A percentile compares a stretch with the other conserved stretches of the same genome.
phyloP scores from a whole-genome alignment of 2,329 filamentous ascomycete genomes.

The Aspergillus fischeri region DNA sequence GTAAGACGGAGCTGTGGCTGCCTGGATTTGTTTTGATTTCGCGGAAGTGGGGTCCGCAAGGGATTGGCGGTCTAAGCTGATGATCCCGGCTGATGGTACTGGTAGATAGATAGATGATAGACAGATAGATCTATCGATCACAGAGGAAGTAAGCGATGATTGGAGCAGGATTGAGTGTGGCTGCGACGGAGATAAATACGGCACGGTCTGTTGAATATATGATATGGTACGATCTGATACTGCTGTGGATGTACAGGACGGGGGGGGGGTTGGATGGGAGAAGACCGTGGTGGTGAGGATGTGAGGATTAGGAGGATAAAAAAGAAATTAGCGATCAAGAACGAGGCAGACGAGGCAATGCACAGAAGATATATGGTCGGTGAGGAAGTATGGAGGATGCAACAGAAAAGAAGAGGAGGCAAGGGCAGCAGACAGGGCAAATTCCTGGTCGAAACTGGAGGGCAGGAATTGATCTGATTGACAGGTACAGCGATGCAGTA shows the following conservation, averaged over 20 bases:
- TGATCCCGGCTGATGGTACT: not conserved
- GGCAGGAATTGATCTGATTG: conserved; percentile 3
- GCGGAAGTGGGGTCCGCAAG: conserved; percentile 19
- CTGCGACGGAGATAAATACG: not conserved
- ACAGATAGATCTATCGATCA: not conserved
- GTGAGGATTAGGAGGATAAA: conserved; percentile 1
- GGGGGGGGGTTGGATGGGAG: not conserved
- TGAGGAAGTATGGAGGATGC: conserved; percentile 3
- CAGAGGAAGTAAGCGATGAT: conserved; percentile 2
- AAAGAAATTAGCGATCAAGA: not conserved
- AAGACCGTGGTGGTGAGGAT: not conserved
- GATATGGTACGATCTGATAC: not conserved
- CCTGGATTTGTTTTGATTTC: conserved; percentile 18
- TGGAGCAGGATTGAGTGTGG: not conserved
- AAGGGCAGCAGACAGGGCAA: conserved; percentile 1
- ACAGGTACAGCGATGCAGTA: not conserved
- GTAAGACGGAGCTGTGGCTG: not conserved
- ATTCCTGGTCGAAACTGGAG: conserved; percentile 1
- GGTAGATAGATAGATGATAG: not conserved
- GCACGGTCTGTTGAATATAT: not conserved
- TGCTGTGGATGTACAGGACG: not conserved
- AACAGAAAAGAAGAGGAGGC: not conserved
- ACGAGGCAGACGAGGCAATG: conserved; percentile 6
- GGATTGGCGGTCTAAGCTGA: conserved; percentile 19
- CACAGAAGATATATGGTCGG: conserved; percentile 7